Evolutionary conservation across 192 early-diverging fungal genomes (phyloP), one percentile per base, ranked within the genome.

Genomic region (Phlyctochytrium arcticum): DNA sequence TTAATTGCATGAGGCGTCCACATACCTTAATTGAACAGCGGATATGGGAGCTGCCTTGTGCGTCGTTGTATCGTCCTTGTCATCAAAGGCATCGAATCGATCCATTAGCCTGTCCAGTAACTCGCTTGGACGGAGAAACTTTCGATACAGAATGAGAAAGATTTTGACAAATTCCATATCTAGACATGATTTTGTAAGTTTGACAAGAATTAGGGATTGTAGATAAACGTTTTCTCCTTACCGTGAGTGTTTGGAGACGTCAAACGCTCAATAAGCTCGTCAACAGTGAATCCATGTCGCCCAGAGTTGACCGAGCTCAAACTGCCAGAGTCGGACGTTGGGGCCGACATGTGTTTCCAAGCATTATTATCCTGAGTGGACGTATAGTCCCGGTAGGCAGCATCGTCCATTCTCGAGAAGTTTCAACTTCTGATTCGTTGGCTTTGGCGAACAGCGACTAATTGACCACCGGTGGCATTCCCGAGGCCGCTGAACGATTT

Each of bases 111-210:
- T 15, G 46, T 77, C 75, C 49, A 77, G 48, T n/a, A 77, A 60
- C 48, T 77, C 75, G 33, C 68, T 75, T 15, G 68, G 67, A 39
- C 73, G 36, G 55, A 77, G 37, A 48, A 77, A 77, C 54, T 76
- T 76, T 34, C 64, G 61, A 36, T 77, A 75, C 9, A 77, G 33
- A 48, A 77, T 75, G 29, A 77, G 36, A 46, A 77, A 72, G 12
- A 71, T 55, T 30, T 77, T 77, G 21, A 57, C 60, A 47, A 71
- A 76, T 48, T 77, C 75, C 57, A 77, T 67, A 57, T 77, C 75
- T 75, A 23, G 8, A 23, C 50, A 12, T 2, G 3, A 53, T 12
- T 26, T n/a, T n/a, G n/a, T n/a, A n/a, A 15, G 27, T 53, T 15
- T 15, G 50, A 53, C 12, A 29, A 12, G 24, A 51, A 2, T 3